phyloP scores from a whole-genome alignment of 768 basidiomycete genomes.

The Kwoniella pini region DNA sequence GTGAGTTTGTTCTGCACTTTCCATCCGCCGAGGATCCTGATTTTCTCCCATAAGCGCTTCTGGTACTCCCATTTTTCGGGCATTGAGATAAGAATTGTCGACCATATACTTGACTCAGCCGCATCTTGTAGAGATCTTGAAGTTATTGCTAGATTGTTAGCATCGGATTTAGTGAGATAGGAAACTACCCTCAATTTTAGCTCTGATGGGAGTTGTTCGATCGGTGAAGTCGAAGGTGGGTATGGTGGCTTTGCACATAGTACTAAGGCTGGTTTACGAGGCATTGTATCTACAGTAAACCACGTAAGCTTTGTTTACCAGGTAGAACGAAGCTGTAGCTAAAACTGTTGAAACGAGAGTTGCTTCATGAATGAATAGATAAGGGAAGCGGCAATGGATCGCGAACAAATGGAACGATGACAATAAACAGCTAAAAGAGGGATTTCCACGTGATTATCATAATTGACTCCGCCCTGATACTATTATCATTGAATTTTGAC shows the following conservation, averaged over 20 bases:
- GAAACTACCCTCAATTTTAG: constrained; percentile 9
- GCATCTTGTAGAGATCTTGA: constrained; percentile 1
- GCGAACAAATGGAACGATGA: too few species aligned
- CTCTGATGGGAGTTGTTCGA: constrained; percentile 17
- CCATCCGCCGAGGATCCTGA: background rate
- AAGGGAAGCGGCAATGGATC: too few species aligned
- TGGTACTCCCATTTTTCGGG: constrained; percentile 1
- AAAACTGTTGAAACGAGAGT: too few species aligned
- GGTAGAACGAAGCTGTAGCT: too few species aligned
- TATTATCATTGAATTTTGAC: too few species aligned
- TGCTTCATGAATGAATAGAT: too few species aligned
- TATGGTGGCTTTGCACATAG: background rate
- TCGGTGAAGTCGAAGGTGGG: background rate
- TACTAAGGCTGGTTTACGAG: too few species aligned
- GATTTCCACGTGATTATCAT: too few species aligned
- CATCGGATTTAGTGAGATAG: background rate
- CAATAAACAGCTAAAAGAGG: too few species aligned
- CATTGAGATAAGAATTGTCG: background rate
- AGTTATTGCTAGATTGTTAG: background rate
- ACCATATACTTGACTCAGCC: constrained; percentile 16
- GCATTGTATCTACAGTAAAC: background rate
- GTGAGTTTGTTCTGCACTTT: background rate
- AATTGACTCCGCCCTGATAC: too few species aligned
- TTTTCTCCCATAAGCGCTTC: background rate
- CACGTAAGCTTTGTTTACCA: too few species aligned